Evolutionary conservation across 2,329 filamentous ascomycete genomes (phyloP), one percentile per base, ranked within the genome.

Genomic region (Penicillium sclerotiorum): DNA sequence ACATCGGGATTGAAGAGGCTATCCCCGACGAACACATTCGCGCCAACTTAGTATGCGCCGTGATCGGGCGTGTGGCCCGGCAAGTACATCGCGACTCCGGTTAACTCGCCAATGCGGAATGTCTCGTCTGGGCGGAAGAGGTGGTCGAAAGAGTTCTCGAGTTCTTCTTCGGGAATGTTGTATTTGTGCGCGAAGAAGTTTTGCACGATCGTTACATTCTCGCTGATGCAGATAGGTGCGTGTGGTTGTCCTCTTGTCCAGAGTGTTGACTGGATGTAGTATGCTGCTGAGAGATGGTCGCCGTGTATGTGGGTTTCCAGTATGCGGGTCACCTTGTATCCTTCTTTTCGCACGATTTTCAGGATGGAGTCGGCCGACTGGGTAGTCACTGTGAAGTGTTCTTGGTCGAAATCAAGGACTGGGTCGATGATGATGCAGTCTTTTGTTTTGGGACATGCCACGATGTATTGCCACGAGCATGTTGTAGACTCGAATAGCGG

Each of bases 11-110:
- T 68, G 54, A 82, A 81, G 23, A 82, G 66, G 0, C 75, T 78
- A 49, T 82, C 79, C 0, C 78, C 80, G 4, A 71, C 74, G 37
- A 82, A 81, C 0, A 82, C 70, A 18, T 62, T 63, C 9, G 42
- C 41, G 6, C 79, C 80, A 43, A 85, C 77, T 27, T 69, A 65
- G 52, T 86, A 87, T 0, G 82, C 83, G 12, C 83, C 58, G 47
- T 85, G 81, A 54, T 86, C 83, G 0, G 82, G 80, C 0, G 82
- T 85, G 55, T 86, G 81, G 0, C 82, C 83, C 0, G 82, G 81
- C 0, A 86, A 74, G 55, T 85, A 77, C 0, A 85, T 61, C 0
- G 75, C 80, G 2, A 62, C 69, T 0, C 67, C 78, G 1, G 55
- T 60, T 12, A 85, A 25, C 0, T 62, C 46, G 0, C 83, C 82